Evolutionary conservation across 2,329 filamentous ascomycete genomes (phyloP).

Genomic region (Huntiella savannae): DNA sequence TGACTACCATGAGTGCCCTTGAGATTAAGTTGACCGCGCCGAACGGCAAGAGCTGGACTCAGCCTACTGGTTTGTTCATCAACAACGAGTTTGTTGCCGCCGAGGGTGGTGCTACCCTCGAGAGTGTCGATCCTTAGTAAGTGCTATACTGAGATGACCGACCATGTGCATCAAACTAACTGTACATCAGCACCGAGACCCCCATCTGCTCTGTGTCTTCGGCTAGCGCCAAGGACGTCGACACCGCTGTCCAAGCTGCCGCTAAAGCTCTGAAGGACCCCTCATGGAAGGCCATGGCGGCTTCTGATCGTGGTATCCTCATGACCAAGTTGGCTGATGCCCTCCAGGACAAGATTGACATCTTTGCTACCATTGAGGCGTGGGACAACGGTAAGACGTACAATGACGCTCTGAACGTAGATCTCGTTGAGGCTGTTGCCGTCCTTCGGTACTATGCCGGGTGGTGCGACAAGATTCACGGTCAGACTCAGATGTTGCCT

Average conservation of each 20-base stretch:
- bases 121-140: constrained; percentile 51
- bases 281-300: constrained; percentile 48
- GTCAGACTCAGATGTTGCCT: constrained; percentile 54
- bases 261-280: constrained; percentile 47
- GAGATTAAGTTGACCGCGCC: constrained; percentile 49
- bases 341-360: constrained; percentile 40
- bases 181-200: constrained; percentile 30
- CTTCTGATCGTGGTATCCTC: constrained; percentile 46
- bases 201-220: constrained; percentile 55
- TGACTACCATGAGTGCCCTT: neutral
- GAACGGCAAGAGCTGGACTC: constrained; percentile 52
- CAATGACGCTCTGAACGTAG: constrained; percentile 41
- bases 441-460: constrained; percentile 59
- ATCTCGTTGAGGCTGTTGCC: constrained; percentile 30
- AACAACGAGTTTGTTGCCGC: constrained; percentile 62
- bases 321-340: constrained; percentile 53
- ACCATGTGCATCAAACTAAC: neutral
- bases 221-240: constrained; percentile 46
- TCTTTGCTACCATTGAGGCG: constrained; percentile 38
- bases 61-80: constrained; percentile 65
- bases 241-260: constrained; percentile 50
- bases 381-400: constrained; percentile 73
- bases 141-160: constrained; percentile 13
- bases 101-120: constrained; percentile 43
- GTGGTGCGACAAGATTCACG: constrained; percentile 62